Base-by-base conservation (phyloP, 2,329 filamentous ascomycete species). In the Aspergillus oerlinghausenensis region DNA sequence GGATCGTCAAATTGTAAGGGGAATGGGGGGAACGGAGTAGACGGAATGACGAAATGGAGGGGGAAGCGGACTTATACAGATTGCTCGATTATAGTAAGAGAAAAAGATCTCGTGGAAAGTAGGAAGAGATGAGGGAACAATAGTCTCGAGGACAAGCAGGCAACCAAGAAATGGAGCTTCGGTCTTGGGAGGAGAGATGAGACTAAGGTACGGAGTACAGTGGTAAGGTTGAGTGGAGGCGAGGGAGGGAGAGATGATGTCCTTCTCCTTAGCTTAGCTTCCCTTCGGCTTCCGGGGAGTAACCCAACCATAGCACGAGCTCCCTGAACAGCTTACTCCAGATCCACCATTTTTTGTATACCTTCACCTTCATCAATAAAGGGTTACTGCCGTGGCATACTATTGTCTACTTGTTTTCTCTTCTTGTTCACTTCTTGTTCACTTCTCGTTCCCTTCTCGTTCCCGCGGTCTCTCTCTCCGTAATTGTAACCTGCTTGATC, bases 1-100 rank as follows among this genome's bases (percentile, higher is more conserved):
- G 56, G 61, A 65, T 62, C 55, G 59, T 58, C 57, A 59, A 66
- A 60, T 61, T 63, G 61, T 57, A 50, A 60, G 55, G 50, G 50
- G 51, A 55, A 45, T 40, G 50, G 3, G 28, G 45, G 40, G 32
- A 40, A 47, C 45, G 50, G 48, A 38, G 49, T 47, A 7, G 43
- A 47, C 43, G 43, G 43, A 11, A 47, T 47, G 32, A 54, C 43
- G 49, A 43, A 28, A 42, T 29, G 23, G 38, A 51, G 17, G 43
- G n/a, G 10, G 53, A 42, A 23, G 17, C 47, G 35, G 51, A 47
- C 42, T 54, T 51, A 56, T 49, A 45, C 35, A 23, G 50, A 23
- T 3, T 4, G 14, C 8, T 23, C 4, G 21, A 23, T 23, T 25
- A 47, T 47, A 14, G 11, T 38, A 38, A 38, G 32, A 38, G 14